Evolutionary conservation across 352 stramenopile species (phyloP), one percentile per base, ranked within the genome.

Genomic region (Phytopythium boreale): DNA sequence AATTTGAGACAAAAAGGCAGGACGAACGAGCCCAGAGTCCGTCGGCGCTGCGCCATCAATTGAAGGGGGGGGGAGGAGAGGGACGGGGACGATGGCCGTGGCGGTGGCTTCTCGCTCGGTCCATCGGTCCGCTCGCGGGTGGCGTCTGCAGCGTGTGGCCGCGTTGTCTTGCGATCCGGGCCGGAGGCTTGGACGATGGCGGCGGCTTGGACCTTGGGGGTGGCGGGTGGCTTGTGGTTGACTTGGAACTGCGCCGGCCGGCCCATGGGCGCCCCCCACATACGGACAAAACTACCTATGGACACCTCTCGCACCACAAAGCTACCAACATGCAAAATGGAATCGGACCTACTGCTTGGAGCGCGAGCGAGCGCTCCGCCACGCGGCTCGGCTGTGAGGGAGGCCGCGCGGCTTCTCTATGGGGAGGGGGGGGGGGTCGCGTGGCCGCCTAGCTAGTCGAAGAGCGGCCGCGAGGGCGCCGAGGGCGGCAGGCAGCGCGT

Each of bases 401-500:
- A 9, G 2, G 39, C 17, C 20, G 44, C 44, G 44, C 44, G 44
- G 44, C 44, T 51, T 15, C 15, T 51, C 44, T 51, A 51, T 51
- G n/a, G n/a, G 44, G 20, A 14, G n/a, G 44, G 44, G 8, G 44
- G n/a, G 9, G 31, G 31, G 4, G 31, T 36, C 36, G 36, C 6
- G 15, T 29, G 17, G 51, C 27, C 19, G 62, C n/a, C n/a, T n/a
- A n/a, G 64, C 74, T 77, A 80, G 67, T 77, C 73, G 70, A 80
- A 80, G 53, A 80, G 67, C 62, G 72, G 73, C 57, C 73, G 67
- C 17, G 72, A 55, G 27, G 70, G 73, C 20, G 67, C 43, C 41
- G 73, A 65, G 0, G 73, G 73, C 44, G 70, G 73, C 46, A 80
- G 70, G 50, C 70, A 76, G 29, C 76, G 70, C 50, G 64, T 77